These are phyloP conservation scores for Strobilomyces echinocephalus DNA, from an alignment of 768 basidiomycete genomes.

Conservation along the genomic window DNA sequence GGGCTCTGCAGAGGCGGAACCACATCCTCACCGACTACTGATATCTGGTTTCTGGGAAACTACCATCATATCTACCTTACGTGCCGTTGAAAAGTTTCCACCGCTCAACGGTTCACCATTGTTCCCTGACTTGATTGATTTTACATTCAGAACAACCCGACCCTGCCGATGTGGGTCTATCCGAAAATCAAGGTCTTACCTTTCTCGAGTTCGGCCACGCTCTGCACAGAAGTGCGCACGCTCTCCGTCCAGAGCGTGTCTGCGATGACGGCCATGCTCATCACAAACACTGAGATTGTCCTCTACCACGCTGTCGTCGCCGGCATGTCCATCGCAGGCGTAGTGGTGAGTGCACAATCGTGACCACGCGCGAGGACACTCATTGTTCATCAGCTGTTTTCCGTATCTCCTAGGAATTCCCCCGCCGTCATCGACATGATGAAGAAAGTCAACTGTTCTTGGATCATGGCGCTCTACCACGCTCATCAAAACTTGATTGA, in stretches of 20 bases:
- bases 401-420: slow-evolving; percentile 19
- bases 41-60: not conserved
- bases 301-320: not conserved
- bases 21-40: not conserved
- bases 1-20: not conserved
- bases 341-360: not conserved
- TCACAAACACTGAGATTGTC: not conserved
- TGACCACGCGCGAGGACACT: not conserved
- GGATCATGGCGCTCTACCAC: slow-evolving; percentile 11
- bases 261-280: not conserved
- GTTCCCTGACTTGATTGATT: slow-evolving; percentile 16
- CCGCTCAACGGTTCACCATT: slow-evolving; percentile 14
- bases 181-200: not conserved
- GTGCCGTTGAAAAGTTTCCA: slow-evolving; percentile 1
- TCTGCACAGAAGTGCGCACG: not conserved
- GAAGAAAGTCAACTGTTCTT: slow-evolving; percentile 13
- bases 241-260: not conserved
- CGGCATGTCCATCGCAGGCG: not conserved
- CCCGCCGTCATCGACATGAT: slow-evolving; percentile 19
- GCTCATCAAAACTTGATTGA: slow-evolving; percentile 11
- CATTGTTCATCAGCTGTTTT: slow-evolving; percentile 13
- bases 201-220: slow-evolving; percentile 5
- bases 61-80: too few species aligned
- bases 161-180: not conserved
- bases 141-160: slow-evolving; percentile 11